Conservation (phyloP, 768 basidiomycete genomes). For the Tulasnella sp. region DNA sequence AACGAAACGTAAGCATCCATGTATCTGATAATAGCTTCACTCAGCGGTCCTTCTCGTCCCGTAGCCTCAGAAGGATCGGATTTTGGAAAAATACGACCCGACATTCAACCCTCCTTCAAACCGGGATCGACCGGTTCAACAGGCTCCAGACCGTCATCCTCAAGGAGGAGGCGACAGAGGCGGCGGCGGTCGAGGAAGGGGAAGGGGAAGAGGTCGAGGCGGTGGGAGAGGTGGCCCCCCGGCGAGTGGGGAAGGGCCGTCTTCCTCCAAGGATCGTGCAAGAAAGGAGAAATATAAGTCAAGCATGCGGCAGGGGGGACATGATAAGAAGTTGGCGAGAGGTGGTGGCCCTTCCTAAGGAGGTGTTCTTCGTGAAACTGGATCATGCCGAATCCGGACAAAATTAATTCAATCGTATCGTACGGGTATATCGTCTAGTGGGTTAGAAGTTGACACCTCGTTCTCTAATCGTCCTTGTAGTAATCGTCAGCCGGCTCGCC, state of each 20-base stretch:
- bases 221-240: conserved; percentile 20
- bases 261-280: conserved; percentile 43
- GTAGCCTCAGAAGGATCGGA: conserved; percentile 62
- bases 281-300: conserved; percentile 66
- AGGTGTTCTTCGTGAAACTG: background rate
- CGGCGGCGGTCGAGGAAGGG: conserved; percentile 28
- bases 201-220: conserved; percentile 30
- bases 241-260: conserved; percentile 17
- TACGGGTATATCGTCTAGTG: background rate
- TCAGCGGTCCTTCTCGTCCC: conserved; percentile 41
- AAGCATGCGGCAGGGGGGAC: conserved; percentile 67
- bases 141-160: conserved; percentile 26
- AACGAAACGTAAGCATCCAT: background rate
- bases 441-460: background rate
- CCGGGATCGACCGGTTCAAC: conserved; percentile 13
- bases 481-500: conserved; percentile 18
- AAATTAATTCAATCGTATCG: background rate
- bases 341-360: conserved; percentile 29
- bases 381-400: background rate
- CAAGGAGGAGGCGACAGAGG: conserved; percentile 32
- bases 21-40: background rate
- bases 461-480: conserved; percentile 13
- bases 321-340: conserved; percentile 79
- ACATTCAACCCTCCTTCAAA: conserved; percentile 7
- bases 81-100: conserved; percentile 68